A percentile compares a stretch with the other conserved stretches of the same genome.
These are phyloP conservation scores for Lichenothelia convexa DNA, from an alignment of 495 filamentous ascomycete species.

Conservation along the genomic window DNA sequence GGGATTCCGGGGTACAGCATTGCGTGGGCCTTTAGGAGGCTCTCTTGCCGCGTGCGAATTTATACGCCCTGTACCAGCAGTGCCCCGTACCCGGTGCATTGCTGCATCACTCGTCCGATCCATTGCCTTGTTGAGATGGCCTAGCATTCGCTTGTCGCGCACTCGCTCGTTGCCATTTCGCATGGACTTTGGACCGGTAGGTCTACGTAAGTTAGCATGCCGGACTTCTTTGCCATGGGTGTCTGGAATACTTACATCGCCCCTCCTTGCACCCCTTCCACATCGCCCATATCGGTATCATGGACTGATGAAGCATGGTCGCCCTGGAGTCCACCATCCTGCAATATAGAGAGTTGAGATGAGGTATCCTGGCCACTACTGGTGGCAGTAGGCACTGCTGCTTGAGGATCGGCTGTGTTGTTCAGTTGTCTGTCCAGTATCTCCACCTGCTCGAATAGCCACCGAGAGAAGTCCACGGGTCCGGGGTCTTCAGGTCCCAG, in stretches of 20 bases:
- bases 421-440: slow-evolving; percentile 45
- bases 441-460: slow-evolving; percentile 77
- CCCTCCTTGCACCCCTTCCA: slow-evolving; percentile 26
- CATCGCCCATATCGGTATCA: slow-evolving; percentile 59
- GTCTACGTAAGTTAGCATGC: slow-evolving; percentile 30
- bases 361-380: no score
- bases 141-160: slow-evolving; percentile 54
- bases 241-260: slow-evolving; percentile 44
- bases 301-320: no score
- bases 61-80: slow-evolving; percentile 57
- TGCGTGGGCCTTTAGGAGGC: slow-evolving; percentile 53
- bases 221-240: neutral
- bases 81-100: slow-evolving; percentile 64
- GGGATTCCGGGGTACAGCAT: slow-evolving; percentile 17
- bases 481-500: slow-evolving; percentile 68
- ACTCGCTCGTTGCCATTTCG: slow-evolving; percentile 40
- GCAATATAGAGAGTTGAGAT: no score
- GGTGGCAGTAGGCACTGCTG: neutral
- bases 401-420: neutral
- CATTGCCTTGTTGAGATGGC: slow-evolving; percentile 75
- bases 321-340: no score
- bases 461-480: slow-evolving; percentile 66
- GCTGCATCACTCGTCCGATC: slow-evolving; percentile 53
- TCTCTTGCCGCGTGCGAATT: slow-evolving; percentile 51
- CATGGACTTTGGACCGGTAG: slow-evolving; percentile 93